Evolutionary conservation across 371 early-diverging fungal species (phyloP), one percentile per base, ranked within the genome.

Genomic region (Haplosporangium sp.): DNA sequence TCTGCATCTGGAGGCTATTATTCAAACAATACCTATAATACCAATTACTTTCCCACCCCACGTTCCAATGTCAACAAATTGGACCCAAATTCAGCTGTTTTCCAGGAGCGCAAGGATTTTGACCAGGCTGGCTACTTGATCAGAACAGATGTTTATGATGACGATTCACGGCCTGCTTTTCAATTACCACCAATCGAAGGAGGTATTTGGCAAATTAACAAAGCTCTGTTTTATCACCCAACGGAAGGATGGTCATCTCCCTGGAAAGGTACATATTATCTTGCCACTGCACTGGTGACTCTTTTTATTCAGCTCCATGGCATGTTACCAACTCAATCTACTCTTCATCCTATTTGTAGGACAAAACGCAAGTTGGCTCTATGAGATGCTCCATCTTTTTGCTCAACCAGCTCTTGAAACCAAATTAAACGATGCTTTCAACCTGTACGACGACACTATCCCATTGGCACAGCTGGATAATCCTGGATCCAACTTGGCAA

Each of bases 371-470:
- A 87, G 88, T 52, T 95, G 94, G 95, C 53, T 88, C 0, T 89
- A 91, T 61, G 92, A 93, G 65, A 90, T 96, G 85, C 60, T 89
- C 19, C 88, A 92, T 44, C 83, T 92, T 9, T 77, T 91, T 52
- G 66, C 93, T 45, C 92, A 94, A 74, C 94, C 96, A 2, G 87
- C 90, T 15, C 70, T 95, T 42, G 94, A 95, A 77, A 88, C 90
- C 9, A 71, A 84, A 4, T 71, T 95, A 59, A 94, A 94, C 81
- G 95, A 95, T 61, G 63, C 89, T 38, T 91, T 94, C 71, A 92
- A 91, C 42, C 73, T 94, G 17, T 93, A 94, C 71, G 95, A 95
- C 67, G 92, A 92, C 67, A 91, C 92, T 4, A 91, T 92, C 20
- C 91, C 93, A 13, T 81, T 92, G 56, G 88, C 89, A 20, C 92